Percentiles rank a stretch among this genome's conserved stretches.
phyloP scores from a whole-genome alignment of 345 rosid species.

The Eucalyptus melliodora region DNA sequence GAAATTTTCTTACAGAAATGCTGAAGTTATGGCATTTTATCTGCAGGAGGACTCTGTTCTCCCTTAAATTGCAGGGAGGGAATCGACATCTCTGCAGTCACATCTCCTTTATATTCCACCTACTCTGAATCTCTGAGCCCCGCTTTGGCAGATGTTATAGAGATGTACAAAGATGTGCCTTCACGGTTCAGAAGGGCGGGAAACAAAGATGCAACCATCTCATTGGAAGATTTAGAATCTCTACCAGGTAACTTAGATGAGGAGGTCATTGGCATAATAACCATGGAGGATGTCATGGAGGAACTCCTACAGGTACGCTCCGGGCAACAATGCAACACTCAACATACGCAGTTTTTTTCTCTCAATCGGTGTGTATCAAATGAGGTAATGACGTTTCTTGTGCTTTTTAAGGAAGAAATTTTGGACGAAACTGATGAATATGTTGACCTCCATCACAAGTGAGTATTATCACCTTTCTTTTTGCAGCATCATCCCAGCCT shows the following conservation, averaged over 20 bases:
- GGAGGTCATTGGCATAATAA: slow-evolving; percentile 1
- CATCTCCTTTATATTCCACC: neutral
- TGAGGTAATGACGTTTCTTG: neutral
- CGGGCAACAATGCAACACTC: neutral
- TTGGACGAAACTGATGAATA: slow-evolving; percentile 2
- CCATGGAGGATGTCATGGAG: slow-evolving; percentile 7
- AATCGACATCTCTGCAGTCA: neutral
- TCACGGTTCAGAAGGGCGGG: neutral
- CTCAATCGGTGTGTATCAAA: neutral
- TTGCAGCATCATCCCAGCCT: neutral
- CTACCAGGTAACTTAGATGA: neutral
- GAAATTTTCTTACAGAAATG: neutral
- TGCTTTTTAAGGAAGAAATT: neutral
- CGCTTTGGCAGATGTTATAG: neutral
- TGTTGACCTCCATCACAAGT: neutral
- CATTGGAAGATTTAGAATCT: neutral
- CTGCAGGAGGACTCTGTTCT: neutral
- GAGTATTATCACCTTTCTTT: neutral
- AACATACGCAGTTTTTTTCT: neutral
- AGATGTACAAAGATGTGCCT: neutral
- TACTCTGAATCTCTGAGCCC: neutral
- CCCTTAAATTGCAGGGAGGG: neutral
- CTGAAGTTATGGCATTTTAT: neutral
- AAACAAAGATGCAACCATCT: neutral
- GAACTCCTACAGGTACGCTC: slow-evolving; percentile 1